phyloP scores from a whole-genome alignment of 306 rosid species.

The Dicorynia guianensis region DNA sequence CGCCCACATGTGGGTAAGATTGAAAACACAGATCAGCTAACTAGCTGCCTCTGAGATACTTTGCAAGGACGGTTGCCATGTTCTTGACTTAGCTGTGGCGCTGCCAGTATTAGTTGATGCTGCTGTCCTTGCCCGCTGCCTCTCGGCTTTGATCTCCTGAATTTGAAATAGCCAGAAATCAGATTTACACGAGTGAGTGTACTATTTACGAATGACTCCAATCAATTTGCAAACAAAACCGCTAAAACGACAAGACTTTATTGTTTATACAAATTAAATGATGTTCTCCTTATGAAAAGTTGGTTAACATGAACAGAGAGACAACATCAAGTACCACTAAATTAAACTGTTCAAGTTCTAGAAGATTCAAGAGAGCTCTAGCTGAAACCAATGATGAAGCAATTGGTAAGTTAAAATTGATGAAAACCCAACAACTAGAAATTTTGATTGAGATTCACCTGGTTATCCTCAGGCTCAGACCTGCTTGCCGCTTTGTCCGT shows the following conservation, averaged over 20 bases:
- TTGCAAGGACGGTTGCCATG: constrained; percentile 85
- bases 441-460: constrained; percentile 55
- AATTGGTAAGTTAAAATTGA: constrained; percentile 16
- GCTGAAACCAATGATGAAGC: constrained; percentile 5
- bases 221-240: constrained; percentile 15
- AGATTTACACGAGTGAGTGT: constrained; percentile 18
- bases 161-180: constrained; percentile 8
- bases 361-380: neutral
- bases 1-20: constrained; percentile 50
- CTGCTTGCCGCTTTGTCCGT: constrained; percentile 47
- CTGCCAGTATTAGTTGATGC: constrained; percentile 45
- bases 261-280: constrained; percentile 3
- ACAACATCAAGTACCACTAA: constrained; percentile 11
- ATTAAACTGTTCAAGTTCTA: constrained; percentile 33
- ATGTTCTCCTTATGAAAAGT: constrained; percentile 10
- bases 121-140: constrained; percentile 62
- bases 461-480: constrained; percentile 57
- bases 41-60: constrained; percentile 76
- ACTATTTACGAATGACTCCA: constrained; percentile 28
- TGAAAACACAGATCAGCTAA: constrained; percentile 55
- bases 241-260: constrained; percentile 29
- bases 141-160: constrained; percentile 65
- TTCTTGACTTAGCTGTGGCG: constrained; percentile 67
- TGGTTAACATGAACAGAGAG: constrained; percentile 26
- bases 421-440: neutral